phyloP scores from a whole-genome alignment of 352 stramenopile genomes.

The Globisporangium polare region DNA sequence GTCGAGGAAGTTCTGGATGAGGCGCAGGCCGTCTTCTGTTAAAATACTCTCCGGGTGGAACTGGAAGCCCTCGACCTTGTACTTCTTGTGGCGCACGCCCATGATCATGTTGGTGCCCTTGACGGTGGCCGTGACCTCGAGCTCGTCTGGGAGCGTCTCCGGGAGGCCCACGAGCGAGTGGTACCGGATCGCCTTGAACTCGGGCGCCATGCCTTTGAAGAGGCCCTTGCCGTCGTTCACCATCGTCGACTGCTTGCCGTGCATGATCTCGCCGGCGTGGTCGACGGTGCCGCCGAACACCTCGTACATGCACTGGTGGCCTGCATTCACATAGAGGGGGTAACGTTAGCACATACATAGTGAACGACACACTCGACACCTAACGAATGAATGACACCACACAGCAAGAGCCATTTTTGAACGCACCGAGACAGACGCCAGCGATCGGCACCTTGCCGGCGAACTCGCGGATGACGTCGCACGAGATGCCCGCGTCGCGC shows the following conservation, averaged over 20 bases:
- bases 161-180: slow-evolving; percentile 83
- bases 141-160: slow-evolving; percentile 69
- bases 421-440: slow-evolving; percentile 68
- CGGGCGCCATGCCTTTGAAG: slow-evolving; percentile 74
- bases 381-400: neutral
- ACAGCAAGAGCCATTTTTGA: neutral
- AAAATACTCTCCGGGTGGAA: slow-evolving; percentile 89
- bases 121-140: slow-evolving; percentile 80
- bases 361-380: neutral
- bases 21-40: slow-evolving; percentile 73
- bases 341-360: neutral
- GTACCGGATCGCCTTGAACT: slow-evolving; percentile 85
- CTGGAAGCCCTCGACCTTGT: slow-evolving; percentile 85
- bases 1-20: slow-evolving; percentile 87
- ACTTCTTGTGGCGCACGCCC: slow-evolving; percentile 84
- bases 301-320: slow-evolving; percentile 86
- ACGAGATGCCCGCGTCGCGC: slow-evolving; percentile 78
- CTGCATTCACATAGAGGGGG: slow-evolving; percentile 16
- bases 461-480: slow-evolving; percentile 81
- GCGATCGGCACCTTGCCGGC: slow-evolving; percentile 79
- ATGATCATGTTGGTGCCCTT: slow-evolving; percentile 88
- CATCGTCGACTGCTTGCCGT: slow-evolving; percentile 86
- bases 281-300: slow-evolving; percentile 84
- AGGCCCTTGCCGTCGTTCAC: slow-evolving; percentile 80
- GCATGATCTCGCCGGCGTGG: slow-evolving; percentile 84